Conservation (phyloP, 352 stramenopile species). For the Blastocystis sp. region DNA sequence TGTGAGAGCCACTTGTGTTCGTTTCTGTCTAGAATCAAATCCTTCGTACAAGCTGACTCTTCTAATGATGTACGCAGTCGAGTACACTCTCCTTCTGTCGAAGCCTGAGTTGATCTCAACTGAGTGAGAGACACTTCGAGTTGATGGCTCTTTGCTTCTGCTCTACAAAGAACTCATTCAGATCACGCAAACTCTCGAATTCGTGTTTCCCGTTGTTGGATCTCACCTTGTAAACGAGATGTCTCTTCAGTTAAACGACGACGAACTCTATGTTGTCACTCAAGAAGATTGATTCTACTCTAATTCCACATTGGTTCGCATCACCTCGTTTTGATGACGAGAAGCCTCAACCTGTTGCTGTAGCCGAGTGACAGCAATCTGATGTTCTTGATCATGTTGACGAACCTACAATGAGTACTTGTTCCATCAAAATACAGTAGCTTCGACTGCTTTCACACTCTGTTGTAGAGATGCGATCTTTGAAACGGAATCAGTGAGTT, state of each 20-base stretch:
- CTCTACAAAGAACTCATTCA: not conserved
- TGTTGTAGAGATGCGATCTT: not conserved
- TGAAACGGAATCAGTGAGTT: not conserved
- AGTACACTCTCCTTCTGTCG: not conserved
- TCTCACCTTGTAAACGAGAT: slow-evolving; percentile 17
- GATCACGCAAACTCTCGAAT: not conserved
- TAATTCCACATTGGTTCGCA: slow-evolving; percentile 34
- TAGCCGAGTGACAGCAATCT: not conserved
- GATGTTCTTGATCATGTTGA: slow-evolving; percentile 6
- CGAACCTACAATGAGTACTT: not conserved
- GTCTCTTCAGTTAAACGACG: not conserved
- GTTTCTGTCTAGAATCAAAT: slow-evolving; percentile 1
- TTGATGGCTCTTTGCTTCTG: not conserved
- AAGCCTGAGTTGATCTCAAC: not conserved
- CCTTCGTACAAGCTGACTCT: not conserved
- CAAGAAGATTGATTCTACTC: not conserved
- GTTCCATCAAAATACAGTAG: not conserved
- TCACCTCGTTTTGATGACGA: slow-evolving; percentile 29
- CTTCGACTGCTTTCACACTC: not conserved
- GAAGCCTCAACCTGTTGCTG: slow-evolving; percentile 17
- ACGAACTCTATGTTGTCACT: not conserved
- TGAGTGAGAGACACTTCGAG: not conserved
- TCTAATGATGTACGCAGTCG: not conserved
- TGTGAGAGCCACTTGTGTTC: not conserved
- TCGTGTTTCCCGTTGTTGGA: not conserved